phyloP scores from a whole-genome alignment of 495 filamentous ascomycete genomes.

The Penicillium maclennaniae region DNA sequence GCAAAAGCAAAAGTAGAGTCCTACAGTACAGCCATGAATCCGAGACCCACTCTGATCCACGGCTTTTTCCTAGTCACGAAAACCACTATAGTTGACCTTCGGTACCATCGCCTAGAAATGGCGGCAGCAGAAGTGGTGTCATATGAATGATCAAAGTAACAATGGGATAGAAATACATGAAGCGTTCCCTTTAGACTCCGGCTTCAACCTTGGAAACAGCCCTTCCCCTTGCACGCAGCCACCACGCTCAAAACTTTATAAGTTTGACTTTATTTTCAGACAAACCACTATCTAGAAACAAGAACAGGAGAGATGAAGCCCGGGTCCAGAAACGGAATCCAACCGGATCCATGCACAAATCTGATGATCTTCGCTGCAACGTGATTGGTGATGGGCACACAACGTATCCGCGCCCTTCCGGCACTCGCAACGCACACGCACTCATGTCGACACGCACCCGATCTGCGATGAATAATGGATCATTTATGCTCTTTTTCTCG shows the following conservation, averaged over 20 bases:
- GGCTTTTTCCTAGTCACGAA: not conserved
- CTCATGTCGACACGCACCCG: constrained; percentile 8
- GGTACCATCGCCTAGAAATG: not conserved
- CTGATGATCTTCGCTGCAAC: constrained; percentile 14
- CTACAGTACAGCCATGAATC: not conserved
- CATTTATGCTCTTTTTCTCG: not conserved
- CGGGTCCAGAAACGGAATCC: not conserved
- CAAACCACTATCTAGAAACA: not conserved
- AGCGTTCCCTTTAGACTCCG: not conserved
- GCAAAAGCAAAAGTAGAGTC: not conserved
- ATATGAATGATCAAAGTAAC: not conserved
- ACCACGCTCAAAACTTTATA: not conserved
- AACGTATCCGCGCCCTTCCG: constrained; percentile 34
- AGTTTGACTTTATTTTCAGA: not conserved
- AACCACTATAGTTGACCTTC: not conserved
- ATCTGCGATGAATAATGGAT: not conserved
- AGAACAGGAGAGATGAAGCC: not conserved
- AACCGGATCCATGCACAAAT: constrained; percentile 14
- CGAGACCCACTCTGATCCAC: not conserved
- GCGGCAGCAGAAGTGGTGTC: not conserved
- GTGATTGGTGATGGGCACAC: constrained; percentile 5
- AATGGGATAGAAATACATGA: not conserved
- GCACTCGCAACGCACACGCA: constrained; percentile 14
- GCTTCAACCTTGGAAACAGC: not conserved
- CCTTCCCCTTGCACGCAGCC: not conserved